These are phyloP conservation scores for Leccinum insolens DNA, from an alignment of 1,284 basidiomycete species.

Conservation along the genomic window DNA sequence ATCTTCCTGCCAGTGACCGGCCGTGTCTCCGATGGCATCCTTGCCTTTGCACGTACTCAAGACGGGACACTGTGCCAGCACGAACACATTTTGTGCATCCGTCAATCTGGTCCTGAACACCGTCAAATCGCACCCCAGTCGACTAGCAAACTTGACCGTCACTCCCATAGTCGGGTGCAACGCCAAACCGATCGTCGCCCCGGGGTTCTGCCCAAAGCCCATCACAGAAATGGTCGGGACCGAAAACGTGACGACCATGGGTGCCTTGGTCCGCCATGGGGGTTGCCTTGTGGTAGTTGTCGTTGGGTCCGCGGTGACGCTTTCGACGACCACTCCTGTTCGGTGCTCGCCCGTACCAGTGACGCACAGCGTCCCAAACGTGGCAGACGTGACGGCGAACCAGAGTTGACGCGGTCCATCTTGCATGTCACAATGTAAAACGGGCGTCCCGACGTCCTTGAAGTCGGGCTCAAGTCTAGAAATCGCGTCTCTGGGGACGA, in stretches of 20 bases:
- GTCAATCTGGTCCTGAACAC: slow-evolving; percentile 35
- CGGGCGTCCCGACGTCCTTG: slow-evolving; percentile 35
- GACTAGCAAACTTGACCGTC: slow-evolving; percentile 10
- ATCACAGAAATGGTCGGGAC: slow-evolving; percentile 37
- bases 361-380: slow-evolving; percentile 38
- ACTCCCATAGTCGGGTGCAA: slow-evolving; percentile 28
- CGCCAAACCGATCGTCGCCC: slow-evolving; percentile 29
- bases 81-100: slow-evolving; percentile 36
- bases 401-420: slow-evolving; percentile 28
- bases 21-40: background rate
- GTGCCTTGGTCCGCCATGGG: slow-evolving; percentile 34
- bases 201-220: slow-evolving; percentile 17
- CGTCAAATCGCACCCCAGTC: slow-evolving; percentile 29
- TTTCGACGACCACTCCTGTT: slow-evolving; percentile 33
- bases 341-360: slow-evolving; percentile 24
- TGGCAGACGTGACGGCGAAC: slow-evolving; percentile 40
- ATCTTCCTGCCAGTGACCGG: slow-evolving; percentile 13
- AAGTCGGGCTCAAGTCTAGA: slow-evolving; percentile 21
- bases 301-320: slow-evolving; percentile 13
- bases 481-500: slow-evolving; percentile 29
- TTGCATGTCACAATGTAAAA: slow-evolving; percentile 39
- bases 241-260: slow-evolving; percentile 42
- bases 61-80: slow-evolving; percentile 26
- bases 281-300: slow-evolving; percentile 2
- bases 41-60: background rate